Evolutionary conservation across 306 rosid species (phyloP).

Genomic region (Quercus rubra): DNA sequence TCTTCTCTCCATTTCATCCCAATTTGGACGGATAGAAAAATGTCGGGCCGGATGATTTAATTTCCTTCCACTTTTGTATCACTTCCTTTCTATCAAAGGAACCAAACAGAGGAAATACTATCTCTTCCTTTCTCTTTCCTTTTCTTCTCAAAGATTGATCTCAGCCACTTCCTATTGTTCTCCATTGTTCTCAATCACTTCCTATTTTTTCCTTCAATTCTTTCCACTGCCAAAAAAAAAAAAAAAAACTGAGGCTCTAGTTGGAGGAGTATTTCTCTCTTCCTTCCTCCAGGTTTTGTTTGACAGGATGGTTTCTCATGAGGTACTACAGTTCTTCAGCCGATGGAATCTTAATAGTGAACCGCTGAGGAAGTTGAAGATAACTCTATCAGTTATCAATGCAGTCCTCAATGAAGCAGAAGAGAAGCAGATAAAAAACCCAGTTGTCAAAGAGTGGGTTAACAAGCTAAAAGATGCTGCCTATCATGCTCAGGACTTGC

Average conservation of each 20-base stretch:
- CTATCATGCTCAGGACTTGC: constrained; percentile 11
- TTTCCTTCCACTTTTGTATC: too few species aligned
- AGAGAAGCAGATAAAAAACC: constrained; percentile 15
- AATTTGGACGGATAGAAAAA: too few species aligned
- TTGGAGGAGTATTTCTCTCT: constrained; percentile 26
- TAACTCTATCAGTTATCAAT: neutral
- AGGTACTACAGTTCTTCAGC: constrained; percentile 1
- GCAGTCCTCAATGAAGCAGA: constrained; percentile 35
- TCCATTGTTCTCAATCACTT: too few species aligned
- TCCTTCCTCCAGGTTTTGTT: constrained; percentile 13
- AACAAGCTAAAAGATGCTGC: constrained; percentile 23
- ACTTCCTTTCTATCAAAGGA: too few species aligned
- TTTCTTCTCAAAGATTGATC: too few species aligned
- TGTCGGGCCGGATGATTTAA: too few species aligned
- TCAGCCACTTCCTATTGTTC: too few species aligned
- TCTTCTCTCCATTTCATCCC: too few species aligned
- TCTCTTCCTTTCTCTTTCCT: too few species aligned
- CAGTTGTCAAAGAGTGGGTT: constrained; percentile 23
- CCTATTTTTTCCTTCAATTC: too few species aligned
- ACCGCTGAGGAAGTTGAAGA: constrained; percentile 1
- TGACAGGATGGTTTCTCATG: constrained; percentile 13
- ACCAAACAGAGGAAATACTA: too few species aligned
- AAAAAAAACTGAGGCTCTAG: neutral
- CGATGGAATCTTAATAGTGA: neutral
- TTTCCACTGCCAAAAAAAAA: too few species aligned